Evolutionary conservation across 1,139 yeast genomes (phyloP).

Genomic region (Sugiyamaella xylanicola): DNA sequence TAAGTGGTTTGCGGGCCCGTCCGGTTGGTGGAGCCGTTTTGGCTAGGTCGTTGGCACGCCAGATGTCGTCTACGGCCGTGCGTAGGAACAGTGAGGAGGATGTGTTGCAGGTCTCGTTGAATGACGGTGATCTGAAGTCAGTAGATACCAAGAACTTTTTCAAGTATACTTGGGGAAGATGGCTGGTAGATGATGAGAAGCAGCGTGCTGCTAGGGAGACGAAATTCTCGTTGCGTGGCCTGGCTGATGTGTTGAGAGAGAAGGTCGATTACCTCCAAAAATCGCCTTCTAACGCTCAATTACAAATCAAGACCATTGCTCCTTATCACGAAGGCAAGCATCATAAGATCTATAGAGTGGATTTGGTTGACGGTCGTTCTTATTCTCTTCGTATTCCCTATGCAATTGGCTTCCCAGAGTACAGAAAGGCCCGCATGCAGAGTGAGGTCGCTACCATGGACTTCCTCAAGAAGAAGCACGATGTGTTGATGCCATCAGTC

Average conservation of each 20-base stretch:
- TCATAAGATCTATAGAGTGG: conserved; percentile 77
- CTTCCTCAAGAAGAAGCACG: conserved; percentile 57
- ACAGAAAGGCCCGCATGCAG: conserved; percentile 67
- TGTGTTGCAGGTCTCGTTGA: conserved; percentile 31
- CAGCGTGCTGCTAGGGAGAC: conserved; percentile 80
- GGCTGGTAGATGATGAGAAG: conserved; percentile 76
- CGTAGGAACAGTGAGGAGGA: conserved; percentile 18
- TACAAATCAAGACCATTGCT: conserved; percentile 68
- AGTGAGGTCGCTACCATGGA: conserved; percentile 95
- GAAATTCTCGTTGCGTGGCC: conserved; percentile 79
- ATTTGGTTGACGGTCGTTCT: conserved; percentile 58
- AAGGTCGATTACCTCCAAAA: conserved; percentile 35
- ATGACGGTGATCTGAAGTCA: conserved; percentile 54
- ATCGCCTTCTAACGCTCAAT: conserved; percentile 44
- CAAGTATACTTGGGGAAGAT: conserved; percentile 92
- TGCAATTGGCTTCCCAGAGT: conserved; percentile 58
- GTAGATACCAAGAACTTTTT: conserved; percentile 76
- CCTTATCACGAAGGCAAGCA: conserved; percentile 94
- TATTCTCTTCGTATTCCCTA: conserved; percentile 86
- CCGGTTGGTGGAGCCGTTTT: background rate
- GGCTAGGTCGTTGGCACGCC: background rate
- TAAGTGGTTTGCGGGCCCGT: background rate
- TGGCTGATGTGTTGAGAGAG: conserved; percentile 45
- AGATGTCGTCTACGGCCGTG: background rate
- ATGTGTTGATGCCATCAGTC: conserved; percentile 68